phyloP scores from a whole-genome alignment of 2,329 filamentous ascomycete species.

The Sporothrix humicola region DNA sequence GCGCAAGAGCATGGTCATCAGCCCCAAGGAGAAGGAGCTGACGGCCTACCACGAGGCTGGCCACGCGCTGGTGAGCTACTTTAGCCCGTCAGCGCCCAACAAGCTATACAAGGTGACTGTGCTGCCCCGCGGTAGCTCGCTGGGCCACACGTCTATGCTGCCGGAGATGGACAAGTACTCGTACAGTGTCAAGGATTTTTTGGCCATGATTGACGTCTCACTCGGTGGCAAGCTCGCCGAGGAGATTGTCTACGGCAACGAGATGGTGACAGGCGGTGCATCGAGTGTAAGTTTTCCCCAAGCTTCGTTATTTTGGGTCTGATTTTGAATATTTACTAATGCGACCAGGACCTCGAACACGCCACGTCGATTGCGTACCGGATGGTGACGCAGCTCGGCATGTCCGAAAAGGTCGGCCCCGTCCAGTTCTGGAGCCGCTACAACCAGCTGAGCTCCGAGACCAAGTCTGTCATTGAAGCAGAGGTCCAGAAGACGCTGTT shows the following conservation, averaged over 20 bases:
- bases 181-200: conserved; percentile 80
- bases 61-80: conserved; percentile 87
- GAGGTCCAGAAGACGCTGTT: conserved; percentile 87
- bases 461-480: conserved; percentile 81
- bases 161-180: conserved; percentile 94
- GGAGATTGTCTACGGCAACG: conserved; percentile 88
- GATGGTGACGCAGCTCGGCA: conserved; percentile 88
- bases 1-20: conserved; percentile 85
- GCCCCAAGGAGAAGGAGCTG: conserved; percentile 91
- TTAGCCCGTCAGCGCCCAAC: conserved; percentile 71
- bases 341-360: conserved; percentile 72
- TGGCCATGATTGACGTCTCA: conserved; percentile 71
- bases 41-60: conserved; percentile 98
- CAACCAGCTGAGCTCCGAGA: conserved; percentile 80
- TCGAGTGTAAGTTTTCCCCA: conserved; percentile 65
- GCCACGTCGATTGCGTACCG: conserved; percentile 83
- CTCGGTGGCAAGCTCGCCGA: conserved; percentile 79
- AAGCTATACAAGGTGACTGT: conserved; percentile 97
- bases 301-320: neutral
- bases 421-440: conserved; percentile 87
- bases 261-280: conserved; percentile 89
- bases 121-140: conserved; percentile 82
- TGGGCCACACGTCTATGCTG: conserved; percentile 86
- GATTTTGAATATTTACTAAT: conserved; percentile 12
- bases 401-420: conserved; percentile 86